Conservation (phyloP, 2,329 filamentous ascomycete species). For the Nothophaeocryptopus gaeumannii region DNA sequence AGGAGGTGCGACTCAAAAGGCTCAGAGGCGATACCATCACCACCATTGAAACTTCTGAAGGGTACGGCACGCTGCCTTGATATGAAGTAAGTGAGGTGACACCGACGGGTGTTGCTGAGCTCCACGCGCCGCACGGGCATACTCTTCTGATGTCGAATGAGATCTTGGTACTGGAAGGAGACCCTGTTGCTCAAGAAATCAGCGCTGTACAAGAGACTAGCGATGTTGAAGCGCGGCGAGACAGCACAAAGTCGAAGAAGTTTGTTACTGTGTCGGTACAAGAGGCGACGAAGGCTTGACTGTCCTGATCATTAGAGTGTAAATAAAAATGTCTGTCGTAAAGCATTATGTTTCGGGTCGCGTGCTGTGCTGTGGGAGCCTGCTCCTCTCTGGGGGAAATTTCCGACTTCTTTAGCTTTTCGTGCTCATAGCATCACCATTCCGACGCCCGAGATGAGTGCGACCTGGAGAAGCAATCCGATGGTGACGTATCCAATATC, state of each 20-base stretch:
- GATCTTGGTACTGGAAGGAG: neutral
- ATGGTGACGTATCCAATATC: conserved; percentile 23
- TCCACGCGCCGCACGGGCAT: neutral
- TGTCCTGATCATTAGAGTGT: too few species aligned
- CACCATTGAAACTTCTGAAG: neutral
- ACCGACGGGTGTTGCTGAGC: neutral
- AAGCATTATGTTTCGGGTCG: too few species aligned
- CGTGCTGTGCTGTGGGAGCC: too few species aligned
- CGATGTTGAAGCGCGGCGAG: too few species aligned
- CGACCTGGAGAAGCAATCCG: conserved; percentile 24
- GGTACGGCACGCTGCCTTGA: neutral
- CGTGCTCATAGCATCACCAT: conserved; percentile 23
- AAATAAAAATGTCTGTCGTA: too few species aligned
- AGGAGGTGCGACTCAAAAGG: neutral
- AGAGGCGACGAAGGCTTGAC: too few species aligned
- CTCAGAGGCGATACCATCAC: conserved; percentile 1
- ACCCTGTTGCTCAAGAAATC: conserved; percentile 1
- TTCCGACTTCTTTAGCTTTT: too few species aligned
- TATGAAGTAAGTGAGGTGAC: neutral
- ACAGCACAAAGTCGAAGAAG: too few species aligned
- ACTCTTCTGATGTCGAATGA: neutral
- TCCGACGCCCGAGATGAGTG: conserved; percentile 27
- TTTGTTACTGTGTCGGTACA: too few species aligned
- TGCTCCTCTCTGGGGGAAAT: too few species aligned
- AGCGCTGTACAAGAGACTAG: too few species aligned